A percentile compares a stretch with the other conserved stretches of the same genome.
Conservation (phyloP, 768 basidiomycete species). For the Hemileccinum rubropunctum region DNA sequence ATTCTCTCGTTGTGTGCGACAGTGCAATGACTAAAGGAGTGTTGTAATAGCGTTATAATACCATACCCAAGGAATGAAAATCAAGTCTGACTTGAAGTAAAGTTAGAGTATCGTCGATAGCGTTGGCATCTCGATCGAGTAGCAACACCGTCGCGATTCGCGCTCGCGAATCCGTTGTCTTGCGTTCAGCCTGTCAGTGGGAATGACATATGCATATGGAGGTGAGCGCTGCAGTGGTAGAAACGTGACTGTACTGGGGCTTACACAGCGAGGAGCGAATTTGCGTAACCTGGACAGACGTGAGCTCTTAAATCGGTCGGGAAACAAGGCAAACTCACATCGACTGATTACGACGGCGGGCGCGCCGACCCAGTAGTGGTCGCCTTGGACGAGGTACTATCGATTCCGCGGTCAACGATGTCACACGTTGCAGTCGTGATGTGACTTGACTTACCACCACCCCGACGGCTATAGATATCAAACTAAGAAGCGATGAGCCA, state of each 20-base stretch:
- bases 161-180: constrained; percentile 10
- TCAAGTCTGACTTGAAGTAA: no score
- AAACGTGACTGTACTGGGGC: background rate
- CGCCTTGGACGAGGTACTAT: constrained; percentile 6
- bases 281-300: constrained; percentile 8
- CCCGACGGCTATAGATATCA: constrained; percentile 5
- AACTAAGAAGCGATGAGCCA: background rate
- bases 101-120: background rate
- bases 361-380: constrained; percentile 10
- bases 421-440: background rate
- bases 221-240: no score
- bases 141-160: background rate
- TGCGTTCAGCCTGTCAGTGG: constrained; percentile 5
- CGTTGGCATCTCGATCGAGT: constrained; percentile 7
- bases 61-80: background rate
- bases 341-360: constrained; percentile 7
- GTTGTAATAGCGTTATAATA: no score
- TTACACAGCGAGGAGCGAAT: constrained; percentile 14
- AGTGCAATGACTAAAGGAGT: no score
- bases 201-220: no score
- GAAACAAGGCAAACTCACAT: constrained; percentile 2
- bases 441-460: constrained; percentile 12
- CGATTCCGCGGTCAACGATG: background rate
- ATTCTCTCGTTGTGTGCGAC: no score
- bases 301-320: no score